Conservation (phyloP, 1,284 basidiomycete species). For the Pseudozyma sp. region DNA sequence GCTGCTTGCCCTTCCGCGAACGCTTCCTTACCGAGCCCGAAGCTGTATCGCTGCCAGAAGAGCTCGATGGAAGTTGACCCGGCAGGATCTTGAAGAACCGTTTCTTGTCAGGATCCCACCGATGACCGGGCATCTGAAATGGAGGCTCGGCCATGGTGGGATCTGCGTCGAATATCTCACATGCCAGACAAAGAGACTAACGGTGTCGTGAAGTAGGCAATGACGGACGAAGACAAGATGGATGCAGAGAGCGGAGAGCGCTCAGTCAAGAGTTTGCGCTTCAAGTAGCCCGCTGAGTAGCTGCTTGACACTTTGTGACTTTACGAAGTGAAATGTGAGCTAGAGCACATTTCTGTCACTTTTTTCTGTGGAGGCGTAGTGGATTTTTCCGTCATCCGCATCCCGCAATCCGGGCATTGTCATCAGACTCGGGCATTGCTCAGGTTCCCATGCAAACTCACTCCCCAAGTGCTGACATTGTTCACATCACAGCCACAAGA, state of each 20-base stretch:
- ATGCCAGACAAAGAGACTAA: neutral
- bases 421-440: neutral
- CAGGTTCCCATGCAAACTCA: neutral
- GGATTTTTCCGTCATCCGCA: slow-evolving; percentile 11
- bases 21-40: neutral
- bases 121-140: slow-evolving; percentile 44
- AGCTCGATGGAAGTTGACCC: neutral
- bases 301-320: neutral
- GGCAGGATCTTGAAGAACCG: slow-evolving; percentile 48
- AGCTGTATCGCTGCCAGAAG: neutral
- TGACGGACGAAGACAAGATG: neutral
- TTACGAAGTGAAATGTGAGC: too few relatives aligned
- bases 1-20: neutral
- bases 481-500: too few relatives aligned
- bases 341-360: neutral
- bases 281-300: neutral
- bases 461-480: too few relatives aligned
- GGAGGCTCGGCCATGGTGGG: slow-evolving; percentile 37
- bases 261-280: neutral
- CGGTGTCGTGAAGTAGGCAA: neutral
- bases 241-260: neutral
- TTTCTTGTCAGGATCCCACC: slow-evolving; percentile 43
- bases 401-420: slow-evolving; percentile 8
- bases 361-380: slow-evolving; percentile 13
- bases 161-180: neutral